Conservation (phyloP, 2,329 filamentous ascomycete species). For the Fusarium sp. region DNA sequence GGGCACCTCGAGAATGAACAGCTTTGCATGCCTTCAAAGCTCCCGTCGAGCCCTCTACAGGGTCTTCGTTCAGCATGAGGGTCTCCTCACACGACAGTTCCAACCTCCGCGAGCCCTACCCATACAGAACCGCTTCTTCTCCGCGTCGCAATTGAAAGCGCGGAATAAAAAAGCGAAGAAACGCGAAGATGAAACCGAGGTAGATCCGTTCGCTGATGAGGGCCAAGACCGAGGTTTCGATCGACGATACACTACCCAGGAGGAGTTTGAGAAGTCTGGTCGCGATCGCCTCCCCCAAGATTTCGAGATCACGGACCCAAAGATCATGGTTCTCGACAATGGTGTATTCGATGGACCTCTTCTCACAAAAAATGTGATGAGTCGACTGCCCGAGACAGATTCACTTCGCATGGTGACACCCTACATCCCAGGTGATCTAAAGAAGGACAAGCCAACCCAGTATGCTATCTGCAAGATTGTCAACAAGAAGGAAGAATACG, state of each 20-base stretch:
- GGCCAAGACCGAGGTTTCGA: constrained; percentile 41
- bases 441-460: constrained; percentile 32
- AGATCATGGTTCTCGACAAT: constrained; percentile 55
- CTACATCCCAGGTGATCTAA: constrained; percentile 48
- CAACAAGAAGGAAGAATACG: constrained; percentile 64
- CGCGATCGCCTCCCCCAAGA: constrained; percentile 55
- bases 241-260: constrained; percentile 50
- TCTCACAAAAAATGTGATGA: constrained; percentile 54
- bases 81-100: constrained; percentile 39
- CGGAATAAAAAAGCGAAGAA: background rate
- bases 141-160: constrained; percentile 16
- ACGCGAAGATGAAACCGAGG: background rate
- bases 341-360: constrained; percentile 54
- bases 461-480: constrained; percentile 78
- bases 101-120: constrained; percentile 12
- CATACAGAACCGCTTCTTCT: constrained; percentile 33
- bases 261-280: constrained; percentile 48
- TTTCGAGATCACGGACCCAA: constrained; percentile 56
- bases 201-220: constrained; percentile 16
- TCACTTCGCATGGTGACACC: constrained; percentile 56
- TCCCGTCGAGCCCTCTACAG: constrained; percentile 58
- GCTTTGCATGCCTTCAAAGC: constrained; percentile 54
- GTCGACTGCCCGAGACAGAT: constrained; percentile 48
- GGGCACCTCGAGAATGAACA: constrained; percentile 49
- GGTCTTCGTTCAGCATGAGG: constrained; percentile 55